phyloP scores from a whole-genome alignment of 441 rosid genomes.

The Corymbia citriodora region DNA sequence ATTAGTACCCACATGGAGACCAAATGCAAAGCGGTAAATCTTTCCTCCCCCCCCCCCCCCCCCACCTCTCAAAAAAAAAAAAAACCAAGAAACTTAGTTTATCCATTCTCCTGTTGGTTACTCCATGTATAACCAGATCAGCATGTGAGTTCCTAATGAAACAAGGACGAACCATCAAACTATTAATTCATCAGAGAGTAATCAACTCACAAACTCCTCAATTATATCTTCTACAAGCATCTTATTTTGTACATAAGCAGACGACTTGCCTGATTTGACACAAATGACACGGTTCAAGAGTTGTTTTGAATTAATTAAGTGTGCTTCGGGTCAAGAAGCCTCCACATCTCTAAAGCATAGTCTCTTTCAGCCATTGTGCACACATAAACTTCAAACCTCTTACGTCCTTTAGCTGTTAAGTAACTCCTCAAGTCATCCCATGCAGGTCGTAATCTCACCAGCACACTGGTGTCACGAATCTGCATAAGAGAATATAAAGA shows the following conservation, averaged over 20 bases:
- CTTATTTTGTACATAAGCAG: not conserved
- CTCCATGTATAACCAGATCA: not conserved
- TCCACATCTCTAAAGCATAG: conserved; percentile 98
- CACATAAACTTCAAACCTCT: conserved; percentile 91
- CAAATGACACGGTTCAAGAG: conserved; percentile 81
- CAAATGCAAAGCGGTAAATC: not conserved
- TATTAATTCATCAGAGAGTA: not conserved
- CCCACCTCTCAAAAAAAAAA: no score
- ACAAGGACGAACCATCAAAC: not conserved
- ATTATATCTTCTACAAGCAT: not conserved
- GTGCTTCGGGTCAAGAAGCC: conserved; percentile 92
- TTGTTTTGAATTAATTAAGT: conserved; percentile 67
- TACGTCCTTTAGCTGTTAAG: conserved; percentile 84
- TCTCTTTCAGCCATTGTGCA: conserved; percentile 98
- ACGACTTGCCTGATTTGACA: conserved; percentile 79
- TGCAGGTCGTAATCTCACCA: conserved; percentile 91
- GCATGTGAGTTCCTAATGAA: not conserved
- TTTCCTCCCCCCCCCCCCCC: not conserved
- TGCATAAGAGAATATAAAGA: conserved; percentile 19
- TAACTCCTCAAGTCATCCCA: conserved; percentile 95
- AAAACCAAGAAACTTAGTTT: not conserved
- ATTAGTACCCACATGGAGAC: not conserved
- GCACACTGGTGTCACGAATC: conserved; percentile 97
- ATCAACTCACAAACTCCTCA: not conserved
- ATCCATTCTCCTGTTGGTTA: not conserved